Evolutionary conservation across 1,284 basidiomycete species (phyloP), one percentile per base, ranked within the genome.

Genomic region (Apiotrichum veenhuisii): DNA sequence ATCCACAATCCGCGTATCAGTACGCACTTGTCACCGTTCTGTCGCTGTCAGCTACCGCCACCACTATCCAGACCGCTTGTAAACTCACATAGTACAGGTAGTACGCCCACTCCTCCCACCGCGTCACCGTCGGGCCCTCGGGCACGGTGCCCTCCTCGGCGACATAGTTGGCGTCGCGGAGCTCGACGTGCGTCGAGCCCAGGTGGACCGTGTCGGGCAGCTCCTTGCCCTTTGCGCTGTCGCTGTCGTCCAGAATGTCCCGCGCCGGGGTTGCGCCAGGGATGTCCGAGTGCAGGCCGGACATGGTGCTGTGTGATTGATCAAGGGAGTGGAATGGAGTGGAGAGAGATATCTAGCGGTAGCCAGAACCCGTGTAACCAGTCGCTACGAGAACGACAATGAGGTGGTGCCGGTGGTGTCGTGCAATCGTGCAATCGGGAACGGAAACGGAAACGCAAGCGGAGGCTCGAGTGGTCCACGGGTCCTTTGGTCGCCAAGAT

Each of bases 61-160:
- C 9, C 23, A n/a, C n/a, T n/a, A n/a, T n/a, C n/a, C n/a, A n/a
- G n/a, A n/a, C n/a, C n/a, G n/a, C n/a, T 15, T 1, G 10, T 10
- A 9, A 17, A 53, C 48, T 43, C 43, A 52, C 52, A 23, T 61
- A 61, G 55, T 61, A 61, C 14, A 61, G 55, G 38, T 61, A 61
- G 50, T 64, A 65, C 1, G 63, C 61, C 61, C 55, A 59, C 27
- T 57, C 58, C 50, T 63, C 61, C 45, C 47, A 59, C 10, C 47
- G 20, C 4, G 36, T 50, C 2, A 50, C 50, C 2, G 55, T 55
- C 7, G 61, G 61, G 15, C 58, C 61, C 33, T 60, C 58, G 14
- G 46, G 46, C 22, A 46, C 22, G 10, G 15, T n/a, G n/a, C n/a
- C n/a, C n/a, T n/a, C 36, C 14, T 43, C 17, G 4, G 20, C 45